These are phyloP conservation scores for Chenopodium suecicum DNA, from an alignment of 148 eudicot species.

Conservation along the genomic window DNA sequence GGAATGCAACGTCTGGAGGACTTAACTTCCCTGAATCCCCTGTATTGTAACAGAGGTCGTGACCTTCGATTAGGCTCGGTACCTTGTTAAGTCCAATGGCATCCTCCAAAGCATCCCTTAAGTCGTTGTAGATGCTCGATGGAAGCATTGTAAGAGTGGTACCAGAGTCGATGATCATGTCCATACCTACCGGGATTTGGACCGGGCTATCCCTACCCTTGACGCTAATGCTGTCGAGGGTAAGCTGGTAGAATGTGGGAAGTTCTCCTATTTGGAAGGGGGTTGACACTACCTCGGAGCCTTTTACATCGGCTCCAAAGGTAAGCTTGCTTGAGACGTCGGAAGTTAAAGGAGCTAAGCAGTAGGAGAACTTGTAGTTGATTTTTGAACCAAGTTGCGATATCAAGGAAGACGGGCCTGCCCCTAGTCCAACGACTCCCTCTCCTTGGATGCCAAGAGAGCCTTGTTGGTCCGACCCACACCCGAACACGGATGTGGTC, in stretches of 20 bases:
- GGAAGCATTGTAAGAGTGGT: constrained; percentile 29
- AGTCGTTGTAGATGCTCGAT: constrained; percentile 3
- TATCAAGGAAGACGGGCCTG: constrained; percentile 34
- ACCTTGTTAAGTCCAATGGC: constrained; percentile 9
- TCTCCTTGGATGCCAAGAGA: constrained; percentile 3
- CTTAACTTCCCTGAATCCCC: background rate
- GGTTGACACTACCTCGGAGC: constrained; percentile 26
- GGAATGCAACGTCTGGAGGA: constrained; percentile 3
- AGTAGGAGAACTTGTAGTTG: constrained; percentile 39
- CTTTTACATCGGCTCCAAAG: constrained; percentile 30
- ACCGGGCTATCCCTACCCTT: background rate
- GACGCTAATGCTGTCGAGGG: constrained; percentile 11
- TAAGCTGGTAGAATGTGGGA: constrained; percentile 23
- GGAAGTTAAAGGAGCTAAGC: constrained; percentile 30
- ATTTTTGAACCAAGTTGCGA: constrained; percentile 36
- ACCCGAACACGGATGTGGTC: constrained; percentile 27
- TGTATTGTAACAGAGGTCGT: constrained; percentile 24
- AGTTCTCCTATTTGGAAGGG: constrained; percentile 4
- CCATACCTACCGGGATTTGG: background rate
- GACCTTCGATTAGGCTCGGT: constrained; percentile 4
- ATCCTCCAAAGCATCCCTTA: constrained; percentile 4
- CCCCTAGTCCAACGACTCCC: constrained; percentile 44
- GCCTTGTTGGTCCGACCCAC: constrained; percentile 28
- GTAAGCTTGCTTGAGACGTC: constrained; percentile 29
- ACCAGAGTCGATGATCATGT: constrained; percentile 38